phyloP scores from a whole-genome alignment of 352 stramenopile genomes.

The Phytophthora vignae region DNA sequence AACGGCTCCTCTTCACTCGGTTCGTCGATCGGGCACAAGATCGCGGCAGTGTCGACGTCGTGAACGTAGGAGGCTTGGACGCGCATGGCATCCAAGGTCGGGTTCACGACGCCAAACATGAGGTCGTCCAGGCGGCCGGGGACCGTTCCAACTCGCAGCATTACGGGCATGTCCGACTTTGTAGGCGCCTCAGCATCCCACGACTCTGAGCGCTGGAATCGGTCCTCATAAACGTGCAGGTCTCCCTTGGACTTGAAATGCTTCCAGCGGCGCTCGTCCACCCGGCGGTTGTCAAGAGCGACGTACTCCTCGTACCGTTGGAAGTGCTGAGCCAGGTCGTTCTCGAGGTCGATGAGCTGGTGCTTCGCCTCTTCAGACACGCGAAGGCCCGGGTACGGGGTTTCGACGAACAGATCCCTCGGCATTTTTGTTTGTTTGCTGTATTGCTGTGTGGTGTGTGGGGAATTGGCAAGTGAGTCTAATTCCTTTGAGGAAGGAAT shows the following conservation, averaged over 20 bases:
- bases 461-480: neutral
- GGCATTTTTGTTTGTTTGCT: slow-evolving; percentile 19
- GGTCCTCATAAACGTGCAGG: slow-evolving; percentile 56
- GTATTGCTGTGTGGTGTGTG: neutral
- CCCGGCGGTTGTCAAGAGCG: slow-evolving; percentile 27
- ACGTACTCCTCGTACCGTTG: slow-evolving; percentile 53
- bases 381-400: slow-evolving; percentile 36
- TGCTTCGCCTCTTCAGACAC: slow-evolving; percentile 31
- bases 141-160: slow-evolving; percentile 35
- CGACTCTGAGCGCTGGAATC: neutral
- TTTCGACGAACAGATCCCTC: slow-evolving; percentile 31
- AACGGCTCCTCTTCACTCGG: slow-evolving; percentile 31
- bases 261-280: slow-evolving; percentile 52
- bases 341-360: slow-evolving; percentile 40
- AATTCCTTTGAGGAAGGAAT: neutral
- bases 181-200: neutral
- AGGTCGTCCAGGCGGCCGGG: slow-evolving; percentile 38
- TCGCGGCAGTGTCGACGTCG: slow-evolving; percentile 31
- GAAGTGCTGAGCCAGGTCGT: slow-evolving; percentile 41
- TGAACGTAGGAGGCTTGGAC: slow-evolving; percentile 46
- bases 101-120: slow-evolving; percentile 47
- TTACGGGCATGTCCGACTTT: slow-evolving; percentile 10
- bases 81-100: slow-evolving; percentile 35
- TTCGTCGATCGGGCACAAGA: slow-evolving; percentile 36
- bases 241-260: slow-evolving; percentile 51